Base-by-base conservation (phyloP, 1,284 basidiomycete genomes). In the Uromyces viciae-fabae region DNA sequence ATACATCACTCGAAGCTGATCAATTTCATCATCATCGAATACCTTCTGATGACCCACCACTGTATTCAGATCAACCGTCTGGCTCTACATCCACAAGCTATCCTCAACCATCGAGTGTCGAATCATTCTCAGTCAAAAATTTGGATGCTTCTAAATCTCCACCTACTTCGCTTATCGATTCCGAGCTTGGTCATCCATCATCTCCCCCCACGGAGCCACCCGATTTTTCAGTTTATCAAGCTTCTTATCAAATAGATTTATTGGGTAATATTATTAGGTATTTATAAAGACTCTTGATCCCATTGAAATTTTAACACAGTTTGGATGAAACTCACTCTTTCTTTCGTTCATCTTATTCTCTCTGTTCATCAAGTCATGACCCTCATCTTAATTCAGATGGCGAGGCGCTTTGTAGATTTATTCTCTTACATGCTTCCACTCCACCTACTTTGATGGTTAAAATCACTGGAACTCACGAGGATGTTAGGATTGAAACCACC, bases 211-310 rank as follows among this genome's bases (percentile, higher is more conserved):
- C 43, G 8, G 42, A 54, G 31, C 75, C 75, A 9, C 75, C 75
- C 22, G 75, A 76, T 8, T 76, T 76, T 17, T 76, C 75, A 36
- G 38, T 76, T n/a, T 76, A 76, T 52, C 75, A 62, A 76, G 75
- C 75, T 31, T 49, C 75, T 3, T 76, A 76, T 36, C 31, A n/a
- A 9, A 31, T 46, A 22, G 75, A 76, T 36, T 43, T 40, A 40
- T 25, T 76, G 9, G 75, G 75, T 28, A 76, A 76, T 49, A 76
- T 76, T 14, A 76, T 62, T 25, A 76, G 75, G 75, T 71, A 22
- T 49, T 66, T 66, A 40, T 22, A 66, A 28, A 40, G 22, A n/a
- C 42, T 43, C 42, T 43, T 14, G 31, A 36, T 69, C 9, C n/a
- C 17, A 28, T 11, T 31, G 9, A 36, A 31, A 31, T 36, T 36